These are phyloP conservation scores for Chaetomiaceae sp. DNA, from an alignment of 2,329 filamentous ascomycete genomes.

Conservation along the genomic window DNA sequence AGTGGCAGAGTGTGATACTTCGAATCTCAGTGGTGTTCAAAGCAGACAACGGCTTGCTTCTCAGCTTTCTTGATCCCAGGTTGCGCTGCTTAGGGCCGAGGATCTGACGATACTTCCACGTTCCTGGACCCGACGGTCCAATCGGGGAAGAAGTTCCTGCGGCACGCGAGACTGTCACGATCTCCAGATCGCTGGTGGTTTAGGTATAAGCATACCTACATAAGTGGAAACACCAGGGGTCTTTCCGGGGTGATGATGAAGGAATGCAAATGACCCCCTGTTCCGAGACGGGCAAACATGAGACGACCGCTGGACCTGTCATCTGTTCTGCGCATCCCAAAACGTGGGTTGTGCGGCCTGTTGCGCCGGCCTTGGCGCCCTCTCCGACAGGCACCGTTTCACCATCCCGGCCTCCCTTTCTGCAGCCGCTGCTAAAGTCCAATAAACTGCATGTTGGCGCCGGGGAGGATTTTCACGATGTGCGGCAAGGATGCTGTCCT, in stretches of 20 bases:
- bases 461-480: constrained; percentile 11
- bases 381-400: constrained; percentile 28
- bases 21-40: no score
- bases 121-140: no score
- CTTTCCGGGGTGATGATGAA: neutral
- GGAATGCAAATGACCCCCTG: neutral
- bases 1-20: no score
- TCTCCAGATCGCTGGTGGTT: neutral
- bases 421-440: constrained; percentile 9
- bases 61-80: no score
- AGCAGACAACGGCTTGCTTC: no score
- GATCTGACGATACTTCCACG: no score
- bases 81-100: no score
- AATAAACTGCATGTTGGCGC: constrained; percentile 2
- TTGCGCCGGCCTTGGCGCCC: constrained; percentile 20
- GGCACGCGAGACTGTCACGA: neutral
- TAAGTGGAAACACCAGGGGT: neutral
- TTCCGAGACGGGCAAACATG: constrained; percentile 11
- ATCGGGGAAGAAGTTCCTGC: no score
- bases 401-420: constrained; percentile 19
- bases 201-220: no score
- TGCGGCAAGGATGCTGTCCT: constrained; percentile 16
- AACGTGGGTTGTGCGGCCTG: constrained; percentile 1
- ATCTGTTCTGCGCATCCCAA: constrained; percentile 5
- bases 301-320: constrained; percentile 13